These are phyloP conservation scores for Umbelopsis ramanniana DNA, from an alignment of 192 early-diverging fungal genomes.

Conservation along the genomic window DNA sequence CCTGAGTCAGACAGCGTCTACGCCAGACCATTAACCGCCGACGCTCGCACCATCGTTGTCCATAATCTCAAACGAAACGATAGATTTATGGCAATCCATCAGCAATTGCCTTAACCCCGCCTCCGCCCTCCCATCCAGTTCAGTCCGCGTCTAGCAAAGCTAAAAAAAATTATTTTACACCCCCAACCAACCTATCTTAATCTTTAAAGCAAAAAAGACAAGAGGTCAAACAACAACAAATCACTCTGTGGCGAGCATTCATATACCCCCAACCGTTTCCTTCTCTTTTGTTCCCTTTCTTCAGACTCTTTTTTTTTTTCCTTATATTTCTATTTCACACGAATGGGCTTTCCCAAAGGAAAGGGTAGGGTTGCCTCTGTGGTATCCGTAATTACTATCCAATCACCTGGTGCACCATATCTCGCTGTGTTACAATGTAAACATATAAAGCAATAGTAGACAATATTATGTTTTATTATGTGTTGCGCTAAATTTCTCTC, in stretches of 20 bases:
- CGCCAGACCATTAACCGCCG: slow-evolving; percentile 24
- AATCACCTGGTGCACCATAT: slow-evolving; percentile 17
- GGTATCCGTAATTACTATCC: slow-evolving; percentile 18
- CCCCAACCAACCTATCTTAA: no score
- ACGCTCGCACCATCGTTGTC: slow-evolving; percentile 32
- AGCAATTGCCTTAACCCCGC: slow-evolving; percentile 13
- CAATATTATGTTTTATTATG: slow-evolving; percentile 9
- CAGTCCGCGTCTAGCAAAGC: neutral
- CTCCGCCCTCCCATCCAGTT: neutral
- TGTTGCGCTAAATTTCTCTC: slow-evolving; percentile 1
- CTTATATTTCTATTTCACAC: neutral
- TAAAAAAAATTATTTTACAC: neutral
- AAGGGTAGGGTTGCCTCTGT: neutral
- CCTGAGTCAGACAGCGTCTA: slow-evolving; percentile 34
- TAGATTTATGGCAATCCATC: slow-evolving; percentile 27
- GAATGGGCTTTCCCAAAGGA: slow-evolving; percentile 7
- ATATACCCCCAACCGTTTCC: no score
- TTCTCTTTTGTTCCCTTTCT: neutral
- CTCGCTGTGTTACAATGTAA: slow-evolving; percentile 24
- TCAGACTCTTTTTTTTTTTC: neutral
- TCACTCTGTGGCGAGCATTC: no score
- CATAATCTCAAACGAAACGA: slow-evolving; percentile 32
- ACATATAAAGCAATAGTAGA: slow-evolving; percentile 24
- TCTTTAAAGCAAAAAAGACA: no score
- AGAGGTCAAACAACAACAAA: no score